Evolutionary conservation across 345 rosid species (phyloP).

Genomic region (Psidium friedrichsthalianum): DNA sequence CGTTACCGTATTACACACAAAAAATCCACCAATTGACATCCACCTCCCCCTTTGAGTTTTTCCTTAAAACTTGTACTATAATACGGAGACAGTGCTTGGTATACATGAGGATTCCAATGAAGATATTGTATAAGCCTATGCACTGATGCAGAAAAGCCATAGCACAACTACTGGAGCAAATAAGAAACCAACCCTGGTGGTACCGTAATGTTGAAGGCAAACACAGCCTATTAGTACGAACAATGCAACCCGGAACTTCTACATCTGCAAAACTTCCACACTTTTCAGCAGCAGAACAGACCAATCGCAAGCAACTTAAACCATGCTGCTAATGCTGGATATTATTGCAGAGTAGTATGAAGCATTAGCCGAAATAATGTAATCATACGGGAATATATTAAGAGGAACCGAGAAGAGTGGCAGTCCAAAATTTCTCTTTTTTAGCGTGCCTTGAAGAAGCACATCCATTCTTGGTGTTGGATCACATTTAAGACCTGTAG

Average conservation of each 20-base stretch:
- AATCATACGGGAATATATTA: not conserved
- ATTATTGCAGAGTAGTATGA: not conserved
- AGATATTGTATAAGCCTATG: conserved; percentile 71
- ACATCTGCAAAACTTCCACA: conserved; percentile 42
- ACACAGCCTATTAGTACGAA: conserved; percentile 59
- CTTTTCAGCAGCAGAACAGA: not conserved
- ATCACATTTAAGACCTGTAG: not conserved
- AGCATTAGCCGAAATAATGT: not conserved
- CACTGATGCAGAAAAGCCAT: conserved; percentile 76
- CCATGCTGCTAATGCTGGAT: not conserved
- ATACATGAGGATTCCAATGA: conserved; percentile 86
- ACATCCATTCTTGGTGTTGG: not conserved
- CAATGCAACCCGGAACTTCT: conserved; percentile 76
- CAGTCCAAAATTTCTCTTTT: not conserved
- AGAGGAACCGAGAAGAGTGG: not conserved
- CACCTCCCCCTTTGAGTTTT: conserved; percentile 79
- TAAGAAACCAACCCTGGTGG: conserved; percentile 80
- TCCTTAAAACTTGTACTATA: conserved; percentile 66
- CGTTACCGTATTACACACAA: conserved; percentile 73
- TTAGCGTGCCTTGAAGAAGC: not conserved
- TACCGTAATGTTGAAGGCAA: conserved; percentile 93
- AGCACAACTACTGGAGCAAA: conserved; percentile 71
- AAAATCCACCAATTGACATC: conserved; percentile 87
- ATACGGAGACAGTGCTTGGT: conserved; percentile 71
- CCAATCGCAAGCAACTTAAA: not conserved